Conservation (phyloP, 2,329 filamentous ascomycete genomes). For the Colletotrichum karsti region DNA sequence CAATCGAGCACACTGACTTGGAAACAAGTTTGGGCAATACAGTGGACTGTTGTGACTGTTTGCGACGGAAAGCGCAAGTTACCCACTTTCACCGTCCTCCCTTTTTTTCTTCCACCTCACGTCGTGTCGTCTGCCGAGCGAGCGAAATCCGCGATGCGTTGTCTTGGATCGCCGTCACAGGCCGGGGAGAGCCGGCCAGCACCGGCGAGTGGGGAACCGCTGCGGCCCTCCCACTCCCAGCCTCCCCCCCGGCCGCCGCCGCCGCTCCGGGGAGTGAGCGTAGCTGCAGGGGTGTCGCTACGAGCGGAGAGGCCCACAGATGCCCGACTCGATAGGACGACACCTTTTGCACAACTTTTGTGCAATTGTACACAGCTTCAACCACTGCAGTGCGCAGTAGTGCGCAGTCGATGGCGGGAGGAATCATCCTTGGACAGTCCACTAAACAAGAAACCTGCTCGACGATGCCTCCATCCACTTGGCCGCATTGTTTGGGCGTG, state of each 20-base stretch:
- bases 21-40: conserved; percentile 8
- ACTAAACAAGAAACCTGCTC: conserved; percentile 26
- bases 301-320: background rate
- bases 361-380: conserved; percentile 6
- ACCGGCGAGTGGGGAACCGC: conserved; percentile 3
- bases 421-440: conserved; percentile 16
- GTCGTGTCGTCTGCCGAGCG: background rate
- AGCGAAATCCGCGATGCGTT: conserved; percentile 13
- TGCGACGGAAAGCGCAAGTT: background rate
- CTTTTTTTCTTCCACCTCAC: background rate
- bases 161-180: conserved; percentile 23
- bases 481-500: background rate
- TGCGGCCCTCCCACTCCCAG: conserved; percentile 1
- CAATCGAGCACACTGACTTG: background rate
- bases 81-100: background rate
- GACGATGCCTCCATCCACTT: conserved; percentile 4
- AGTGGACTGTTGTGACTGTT: conserved; percentile 5
- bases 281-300: background rate
- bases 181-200: conserved; percentile 24
- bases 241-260: background rate
- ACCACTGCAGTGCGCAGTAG: too few relatives aligned
- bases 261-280: conserved; percentile 11
- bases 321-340: background rate
- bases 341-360: conserved; percentile 12
- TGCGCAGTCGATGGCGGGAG: background rate